Base-by-base conservation (phyloP, 768 basidiomycete species). In the Galerina marginata region DNA sequence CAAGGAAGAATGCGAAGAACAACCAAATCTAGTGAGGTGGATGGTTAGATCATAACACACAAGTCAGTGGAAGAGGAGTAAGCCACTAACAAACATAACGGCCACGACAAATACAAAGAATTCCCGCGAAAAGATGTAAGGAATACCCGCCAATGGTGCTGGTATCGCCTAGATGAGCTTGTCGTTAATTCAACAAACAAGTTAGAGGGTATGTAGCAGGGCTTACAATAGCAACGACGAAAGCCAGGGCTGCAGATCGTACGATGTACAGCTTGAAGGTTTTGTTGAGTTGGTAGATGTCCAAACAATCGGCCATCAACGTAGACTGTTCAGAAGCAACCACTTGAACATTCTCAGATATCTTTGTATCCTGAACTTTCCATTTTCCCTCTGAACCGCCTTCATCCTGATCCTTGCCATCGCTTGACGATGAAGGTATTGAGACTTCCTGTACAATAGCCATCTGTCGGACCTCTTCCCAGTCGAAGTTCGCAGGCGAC, bases 401-500 rank as follows among this genome's bases (percentile, higher is more conserved):
- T 38, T 59, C 51, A n/a, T 59, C 52, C 15, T 53, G 9, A 25
- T 53, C 23, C 14, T 25, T 20, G 42, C 33, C 16, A 15, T 7
- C 20, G 5, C 20, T 14, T 4, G 44, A 36, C 4, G 51, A 20
- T 0, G 44, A 38, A 38, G 54, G 33, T 2, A 38, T 26, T 15
- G 49, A 49, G 12, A 9, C 16, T 40, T 67, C 65, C 46, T 59
- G 42, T 6, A 63, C 53, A 16, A 42, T 23, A n/a, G 23, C 43
- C 62, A 69, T 68, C 14, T 45, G 52, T 15, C 68, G 46, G 37
- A 67, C 65, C 57, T 66, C 65, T 49, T 70, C 70, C 65, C 67
- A 72, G 42, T 71, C 67, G 49, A 70, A 71, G 46, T 71, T 66
- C 40, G 66, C 71, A 11, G 70, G 71, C 23, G 65, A 60, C 64